Conservation (phyloP, 352 stramenopile genomes). For the Globisporangium polare region DNA sequence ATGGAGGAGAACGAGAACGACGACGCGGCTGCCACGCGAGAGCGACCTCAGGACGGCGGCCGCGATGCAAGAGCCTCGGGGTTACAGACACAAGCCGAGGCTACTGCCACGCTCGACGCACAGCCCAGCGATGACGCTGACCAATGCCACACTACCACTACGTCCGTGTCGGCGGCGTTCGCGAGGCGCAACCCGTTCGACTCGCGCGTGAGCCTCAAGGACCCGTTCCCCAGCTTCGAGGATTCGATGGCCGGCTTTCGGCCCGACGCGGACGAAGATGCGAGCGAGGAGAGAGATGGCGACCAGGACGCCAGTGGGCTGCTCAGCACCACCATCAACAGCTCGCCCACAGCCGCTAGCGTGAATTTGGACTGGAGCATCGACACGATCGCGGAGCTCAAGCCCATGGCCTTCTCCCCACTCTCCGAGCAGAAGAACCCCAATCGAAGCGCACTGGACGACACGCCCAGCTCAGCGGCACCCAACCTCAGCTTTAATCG, state of each 20-base stretch:
- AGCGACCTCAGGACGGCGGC: background rate
- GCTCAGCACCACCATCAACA: background rate
- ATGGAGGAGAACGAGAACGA: slow-evolving; percentile 4
- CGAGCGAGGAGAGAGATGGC: background rate
- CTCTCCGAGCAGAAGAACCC: slow-evolving; percentile 29
- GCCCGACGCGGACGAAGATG: slow-evolving; percentile 1
- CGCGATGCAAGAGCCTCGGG: background rate
- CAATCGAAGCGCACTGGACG: slow-evolving; percentile 1
- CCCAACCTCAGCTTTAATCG: slow-evolving; percentile 1
- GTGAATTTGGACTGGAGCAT: slow-evolving; percentile 60
- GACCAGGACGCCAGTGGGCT: slow-evolving; percentile 4
- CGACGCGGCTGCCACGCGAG: background rate
- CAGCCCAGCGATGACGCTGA: background rate
- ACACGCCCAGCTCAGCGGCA: background rate
- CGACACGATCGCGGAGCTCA: slow-evolving; percentile 57
- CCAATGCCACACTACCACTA: background rate
- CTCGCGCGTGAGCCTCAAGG: slow-evolving; percentile 22
- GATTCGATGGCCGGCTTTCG: slow-evolving; percentile 27
- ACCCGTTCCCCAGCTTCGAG: slow-evolving; percentile 52
- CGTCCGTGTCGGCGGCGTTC: background rate
- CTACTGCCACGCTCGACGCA: background rate
- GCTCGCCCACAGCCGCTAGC: background rate
- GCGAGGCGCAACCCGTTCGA: slow-evolving; percentile 40
- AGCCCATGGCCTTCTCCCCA: slow-evolving; percentile 50
- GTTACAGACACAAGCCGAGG: background rate